These are phyloP conservation scores for Salix udensis DNA, from an alignment of 345 rosid species.

Conservation along the genomic window DNA sequence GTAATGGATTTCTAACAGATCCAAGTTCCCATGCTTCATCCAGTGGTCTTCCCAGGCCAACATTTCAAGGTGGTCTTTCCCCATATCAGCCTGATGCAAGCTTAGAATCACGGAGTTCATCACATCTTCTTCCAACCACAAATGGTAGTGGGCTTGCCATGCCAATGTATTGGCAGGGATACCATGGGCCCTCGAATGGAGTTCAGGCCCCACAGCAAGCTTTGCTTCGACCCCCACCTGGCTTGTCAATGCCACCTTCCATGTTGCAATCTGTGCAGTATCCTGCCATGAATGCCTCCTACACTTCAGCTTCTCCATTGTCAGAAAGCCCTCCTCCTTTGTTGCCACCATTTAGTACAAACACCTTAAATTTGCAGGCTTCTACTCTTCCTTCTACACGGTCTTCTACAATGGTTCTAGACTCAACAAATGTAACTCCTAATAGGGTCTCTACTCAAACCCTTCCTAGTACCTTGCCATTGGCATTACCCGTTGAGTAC, in stretches of 20 bases:
- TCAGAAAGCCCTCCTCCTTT: conserved; percentile 21
- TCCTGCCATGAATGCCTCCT: conserved; percentile 22
- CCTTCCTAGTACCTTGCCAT: conserved; percentile 26
- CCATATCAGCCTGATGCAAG: conserved; percentile 29
- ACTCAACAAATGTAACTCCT: conserved; percentile 23
- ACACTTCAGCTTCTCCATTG: conserved; percentile 25
- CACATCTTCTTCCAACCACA: conserved; percentile 22
- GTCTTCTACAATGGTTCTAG: conserved; percentile 21
- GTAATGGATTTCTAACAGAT: conserved; percentile 25
- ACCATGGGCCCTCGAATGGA: conserved; percentile 34
- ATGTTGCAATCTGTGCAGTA: conserved; percentile 34
- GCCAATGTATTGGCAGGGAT: conserved; percentile 54
- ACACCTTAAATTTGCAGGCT: conserved; percentile 15
- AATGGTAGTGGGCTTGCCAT: conserved; percentile 33
- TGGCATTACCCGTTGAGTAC: conserved; percentile 17
- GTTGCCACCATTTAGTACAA: conserved; percentile 25
- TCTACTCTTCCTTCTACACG: conserved; percentile 13
- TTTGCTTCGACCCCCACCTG: conserved; percentile 34
- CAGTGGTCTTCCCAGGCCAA: conserved; percentile 25
- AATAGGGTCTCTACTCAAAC: conserved; percentile 17
- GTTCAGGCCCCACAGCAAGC: conserved; percentile 35
- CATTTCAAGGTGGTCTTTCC: conserved; percentile 33
- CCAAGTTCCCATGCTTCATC: conserved; percentile 17
- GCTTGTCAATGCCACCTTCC: conserved; percentile 33
- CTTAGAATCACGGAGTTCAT: conserved; percentile 34